Evolutionary conservation across 2,329 filamentous ascomycete genomes (phyloP), one percentile per base, ranked within the genome.

Genomic region (Byssothecium circinans): DNA sequence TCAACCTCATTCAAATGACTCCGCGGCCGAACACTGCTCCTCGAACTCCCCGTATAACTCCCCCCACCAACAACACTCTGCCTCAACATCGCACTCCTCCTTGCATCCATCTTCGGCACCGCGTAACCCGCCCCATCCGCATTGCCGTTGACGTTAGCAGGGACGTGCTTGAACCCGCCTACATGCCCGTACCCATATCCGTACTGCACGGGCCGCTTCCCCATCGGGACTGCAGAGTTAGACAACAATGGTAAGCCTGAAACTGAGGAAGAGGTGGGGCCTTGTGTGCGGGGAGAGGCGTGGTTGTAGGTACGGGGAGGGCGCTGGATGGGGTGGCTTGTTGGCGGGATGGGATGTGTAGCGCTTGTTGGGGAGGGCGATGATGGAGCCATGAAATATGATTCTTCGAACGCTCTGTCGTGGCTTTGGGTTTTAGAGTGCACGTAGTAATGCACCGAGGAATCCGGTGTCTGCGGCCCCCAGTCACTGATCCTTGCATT

Each of bases 1-100:
- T 45, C 42, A 2, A 45, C 34, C 23, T 38, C 35, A 17, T 39
- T 45, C 25, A 45, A 18, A 38, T 39, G 36, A 20, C 34, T 38
- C 12, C 34, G 37, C 15, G 59, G 42, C 27, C 64, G 52, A 8
- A 61, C 39, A 48, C 65, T 68, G 44, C 61, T 67, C 39, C 57
- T 54, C 29, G 50, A 49, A 49, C 65, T 69, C 8, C 58, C 57
- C 12, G 29, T 12, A 32, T 14, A 14, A 1, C 53, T 48, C 20
- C 17, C 36, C 5, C 45, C 38, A 0, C 54, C 38, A 10, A 54
- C 52, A 19, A 58, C 25, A 42, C 56, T 61, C 39, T 65, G 63
- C 17, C 64, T 49, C 43, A 59, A 54, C 5, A 63, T 35, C 14
- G 57, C 49, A 11, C 53, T 60, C 8, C 52, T 54, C 34, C 61